A percentile compares a stretch with the other conserved stretches of the same genome.
Conservation (phyloP, 2,329 filamentous ascomycete species). For the Metarhizium guizhouense region DNA sequence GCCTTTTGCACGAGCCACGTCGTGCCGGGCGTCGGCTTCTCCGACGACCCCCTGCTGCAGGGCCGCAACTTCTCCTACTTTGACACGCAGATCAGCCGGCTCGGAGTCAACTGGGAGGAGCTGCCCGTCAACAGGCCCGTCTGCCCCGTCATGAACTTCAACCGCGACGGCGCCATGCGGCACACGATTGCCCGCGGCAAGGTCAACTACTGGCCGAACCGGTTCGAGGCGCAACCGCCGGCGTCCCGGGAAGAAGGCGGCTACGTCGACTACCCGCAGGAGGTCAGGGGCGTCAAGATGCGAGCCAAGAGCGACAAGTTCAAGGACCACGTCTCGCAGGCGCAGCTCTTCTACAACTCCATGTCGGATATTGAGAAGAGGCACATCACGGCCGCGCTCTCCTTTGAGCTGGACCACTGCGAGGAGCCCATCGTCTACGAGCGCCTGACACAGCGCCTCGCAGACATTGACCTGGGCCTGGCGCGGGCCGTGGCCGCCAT, state of each 20-base stretch:
- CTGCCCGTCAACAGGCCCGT: constrained; percentile 69
- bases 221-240: constrained; percentile 54
- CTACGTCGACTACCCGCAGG: constrained; percentile 57
- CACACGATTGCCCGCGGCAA: constrained; percentile 7
- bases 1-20: constrained; percentile 77
- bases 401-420: constrained; percentile 74
- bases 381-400: constrained; percentile 61
- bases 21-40: constrained; percentile 69
- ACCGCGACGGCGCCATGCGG: constrained; percentile 45
- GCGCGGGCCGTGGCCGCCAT: constrained; percentile 60
- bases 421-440: constrained; percentile 71
- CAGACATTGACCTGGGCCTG: constrained; percentile 63
- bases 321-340: constrained; percentile 67
- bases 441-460: constrained; percentile 56
- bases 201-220: constrained; percentile 8
- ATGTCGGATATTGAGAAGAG: constrained; percentile 60
- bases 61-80: constrained; percentile 63
- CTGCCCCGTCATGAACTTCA: constrained; percentile 66
- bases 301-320: constrained; percentile 66
- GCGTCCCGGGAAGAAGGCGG: constrained; percentile 53
- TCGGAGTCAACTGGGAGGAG: constrained; percentile 69
- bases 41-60: constrained; percentile 65
- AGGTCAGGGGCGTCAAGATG: constrained; percentile 60
- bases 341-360: constrained; percentile 78
- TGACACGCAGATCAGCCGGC: constrained; percentile 44